A percentile compares a stretch with the other conserved stretches of the same genome.
Evolutionary conservation across 352 stramenopile genomes (phyloP).

Genomic region (Pythium chondricola): DNA sequence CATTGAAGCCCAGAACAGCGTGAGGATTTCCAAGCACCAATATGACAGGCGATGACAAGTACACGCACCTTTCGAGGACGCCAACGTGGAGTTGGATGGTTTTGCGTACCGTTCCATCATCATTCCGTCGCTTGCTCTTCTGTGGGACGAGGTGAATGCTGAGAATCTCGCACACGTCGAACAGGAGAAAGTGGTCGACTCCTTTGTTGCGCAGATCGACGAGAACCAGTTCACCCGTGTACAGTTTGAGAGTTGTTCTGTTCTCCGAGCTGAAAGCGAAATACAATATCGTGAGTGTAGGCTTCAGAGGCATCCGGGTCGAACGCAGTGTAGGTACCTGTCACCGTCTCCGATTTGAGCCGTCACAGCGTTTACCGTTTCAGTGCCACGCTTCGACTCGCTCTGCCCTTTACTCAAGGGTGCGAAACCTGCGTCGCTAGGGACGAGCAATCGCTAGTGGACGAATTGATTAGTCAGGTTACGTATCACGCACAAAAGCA

Average conservation of each 20-base stretch:
- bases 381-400: slow-evolving; percentile 4
- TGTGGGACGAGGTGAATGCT: slow-evolving; percentile 28
- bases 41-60: background rate
- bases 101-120: background rate
- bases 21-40: background rate
- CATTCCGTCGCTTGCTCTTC: slow-evolving; percentile 2
- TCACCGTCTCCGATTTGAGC: slow-evolving; percentile 57
- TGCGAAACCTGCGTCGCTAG: slow-evolving; percentile 31
- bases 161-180: slow-evolving; percentile 79
- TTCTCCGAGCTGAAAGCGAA: no score
- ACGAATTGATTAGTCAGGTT: background rate
- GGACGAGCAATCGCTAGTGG: slow-evolving; percentile 40
- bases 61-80: slow-evolving; percentile 50
- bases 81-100: slow-evolving; percentile 49
- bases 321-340: no score
- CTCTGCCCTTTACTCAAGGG: slow-evolving; percentile 21
- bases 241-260: slow-evolving; percentile 46
- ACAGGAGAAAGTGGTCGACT: slow-evolving; percentile 69
- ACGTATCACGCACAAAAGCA: background rate
- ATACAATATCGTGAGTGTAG: no score
- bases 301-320: no score
- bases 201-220: slow-evolving; percentile 49
- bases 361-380: slow-evolving; percentile 35
- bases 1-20: background rate
- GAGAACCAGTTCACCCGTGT: slow-evolving; percentile 70